Base-by-base conservation (phyloP, 768 basidiomycete species). In the Cystobasidium tubakii region DNA sequence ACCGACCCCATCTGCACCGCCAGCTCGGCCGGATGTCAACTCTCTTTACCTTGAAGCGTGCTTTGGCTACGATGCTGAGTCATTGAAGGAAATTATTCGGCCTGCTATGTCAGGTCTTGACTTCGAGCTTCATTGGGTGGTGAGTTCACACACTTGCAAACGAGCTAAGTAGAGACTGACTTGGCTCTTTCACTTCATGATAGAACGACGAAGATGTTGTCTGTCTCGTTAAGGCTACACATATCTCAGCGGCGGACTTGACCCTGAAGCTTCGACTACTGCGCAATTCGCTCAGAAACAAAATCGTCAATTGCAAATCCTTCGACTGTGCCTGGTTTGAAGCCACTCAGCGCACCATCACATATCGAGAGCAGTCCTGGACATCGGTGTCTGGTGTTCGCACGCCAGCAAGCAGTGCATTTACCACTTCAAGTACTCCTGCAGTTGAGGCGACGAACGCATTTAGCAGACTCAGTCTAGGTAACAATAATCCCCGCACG, bases 171-270 rank as follows among this genome's bases (percentile, higher is more conserved):
- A 19, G 1, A 1, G 9, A 21, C 17, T 34, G 2, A 19, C 50
- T 23, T 29, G 21, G 1, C 46, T 62, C 19, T 13, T 36, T 0
- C 9, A 1, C 0, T 4, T 21, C 10, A 1, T 44, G 23, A 42
- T 65, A 78, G 75, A 76, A 74, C 39, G 78, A 78, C 33, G 78
- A 78, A 29, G 78, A 78, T 69, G 78, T 78, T 13, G 66, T 78
- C 34, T 71, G 69, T 27, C 9, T 71, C 9, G 46, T 55, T 4
- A 36, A 46, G 36, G 34, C 54, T 12, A 6, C 46, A 13, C 13
- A 31, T 13, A 25, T 71, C 27, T 23, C 21, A 9, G 15, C 69
- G 10, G 1, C 29, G 12, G 69, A 71, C 21, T 34, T 71, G 54
- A 71, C 69, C 9, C 54, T 71, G 19, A 71, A 71, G 55, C 50